phyloP scores from a whole-genome alignment of 2,329 filamentous ascomycete species.

The Fusarium oligoseptatum region DNA sequence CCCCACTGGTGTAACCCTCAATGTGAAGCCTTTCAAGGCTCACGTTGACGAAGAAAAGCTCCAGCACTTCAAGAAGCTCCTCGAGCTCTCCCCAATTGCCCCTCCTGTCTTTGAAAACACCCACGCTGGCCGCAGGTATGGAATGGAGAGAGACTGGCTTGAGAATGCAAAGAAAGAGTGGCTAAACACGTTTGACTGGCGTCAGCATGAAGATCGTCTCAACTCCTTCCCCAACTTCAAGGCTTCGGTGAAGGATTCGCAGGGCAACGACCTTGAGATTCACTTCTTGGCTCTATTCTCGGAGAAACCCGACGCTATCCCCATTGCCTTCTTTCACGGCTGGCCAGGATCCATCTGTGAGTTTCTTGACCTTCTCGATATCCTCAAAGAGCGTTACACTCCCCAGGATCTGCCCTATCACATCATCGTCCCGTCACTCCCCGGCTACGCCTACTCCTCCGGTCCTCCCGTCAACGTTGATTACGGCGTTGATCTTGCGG shows the following conservation, averaged over 20 bases:
- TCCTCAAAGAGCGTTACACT: constrained; percentile 62
- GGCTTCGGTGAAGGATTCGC: constrained; percentile 50
- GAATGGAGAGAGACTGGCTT: constrained; percentile 1
- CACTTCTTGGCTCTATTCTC: constrained; percentile 71
- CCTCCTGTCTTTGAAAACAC: constrained; percentile 63
- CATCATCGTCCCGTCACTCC: constrained; percentile 67
- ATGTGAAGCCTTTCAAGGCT: not conserved
- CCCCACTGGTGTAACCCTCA: not conserved
- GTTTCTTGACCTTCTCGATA: constrained; percentile 64
- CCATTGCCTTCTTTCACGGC: constrained; percentile 65
- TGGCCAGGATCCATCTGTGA: constrained; percentile 69
- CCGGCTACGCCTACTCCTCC: constrained; percentile 66
- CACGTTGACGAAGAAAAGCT: not conserved
- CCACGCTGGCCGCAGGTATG: constrained; percentile 54
- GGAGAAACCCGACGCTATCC: constrained; percentile 61
- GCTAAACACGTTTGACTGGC: constrained; percentile 62
- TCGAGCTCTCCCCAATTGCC: constrained; percentile 62
- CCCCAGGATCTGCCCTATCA: constrained; percentile 67
- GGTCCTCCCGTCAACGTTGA: constrained; percentile 60
- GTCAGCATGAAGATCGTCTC: constrained; percentile 51
- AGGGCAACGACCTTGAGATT: constrained; percentile 48
- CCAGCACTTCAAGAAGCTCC: constrained; percentile 59
- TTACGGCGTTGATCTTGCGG: constrained; percentile 46
- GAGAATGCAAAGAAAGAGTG: constrained; percentile 46
- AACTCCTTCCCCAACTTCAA: constrained; percentile 65